Percentiles rank a stretch among this genome's conserved stretches.
Evolutionary conservation across 1,284 basidiomycete species (phyloP).

Genomic region (Ustilago bromivora): DNA sequence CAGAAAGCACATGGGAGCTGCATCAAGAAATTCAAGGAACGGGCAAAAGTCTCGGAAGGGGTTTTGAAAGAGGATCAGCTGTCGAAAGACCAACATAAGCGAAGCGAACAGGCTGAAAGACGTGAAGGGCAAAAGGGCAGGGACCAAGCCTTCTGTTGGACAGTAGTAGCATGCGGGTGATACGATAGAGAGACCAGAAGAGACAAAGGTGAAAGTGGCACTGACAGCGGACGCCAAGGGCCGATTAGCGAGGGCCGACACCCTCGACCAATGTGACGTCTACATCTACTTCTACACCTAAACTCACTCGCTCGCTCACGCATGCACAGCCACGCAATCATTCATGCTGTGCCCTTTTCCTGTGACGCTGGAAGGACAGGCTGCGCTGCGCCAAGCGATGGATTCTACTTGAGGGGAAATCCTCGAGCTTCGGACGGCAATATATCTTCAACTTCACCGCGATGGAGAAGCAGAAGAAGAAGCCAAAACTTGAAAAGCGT

Average conservation of each 20-base stretch:
- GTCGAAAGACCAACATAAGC: slow-evolving; percentile 1
- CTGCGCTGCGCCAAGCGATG: not conserved
- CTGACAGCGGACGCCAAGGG: slow-evolving; percentile 1
- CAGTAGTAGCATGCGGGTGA: not conserved
- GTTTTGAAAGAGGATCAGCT: not conserved
- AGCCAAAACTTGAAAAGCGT: not conserved
- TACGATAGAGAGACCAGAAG: not conserved
- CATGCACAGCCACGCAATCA: no score
- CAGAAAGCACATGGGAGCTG: slow-evolving; percentile 20
- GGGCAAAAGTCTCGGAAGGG: slow-evolving; percentile 13
- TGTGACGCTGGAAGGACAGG: not conserved
- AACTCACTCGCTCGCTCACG: no score
- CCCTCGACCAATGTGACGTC: no score
- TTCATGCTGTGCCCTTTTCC: no score
- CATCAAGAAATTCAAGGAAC: slow-evolving; percentile 28
- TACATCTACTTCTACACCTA: no score
- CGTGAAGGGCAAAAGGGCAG: not conserved
- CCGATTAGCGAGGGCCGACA: not conserved
- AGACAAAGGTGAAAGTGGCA: slow-evolving; percentile 2
- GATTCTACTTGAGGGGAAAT: not conserved
- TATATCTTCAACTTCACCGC: not conserved
- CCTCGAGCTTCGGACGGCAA: no score
- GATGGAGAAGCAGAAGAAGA: not conserved
- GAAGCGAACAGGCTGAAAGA: slow-evolving; percentile 2
- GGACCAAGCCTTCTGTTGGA: no score